A percentile compares a stretch with the other conserved stretches of the same genome.
These are phyloP conservation scores for Exophiala aquamarina DNA, from an alignment of 2,329 filamentous ascomycete species.

Conservation along the genomic window DNA sequence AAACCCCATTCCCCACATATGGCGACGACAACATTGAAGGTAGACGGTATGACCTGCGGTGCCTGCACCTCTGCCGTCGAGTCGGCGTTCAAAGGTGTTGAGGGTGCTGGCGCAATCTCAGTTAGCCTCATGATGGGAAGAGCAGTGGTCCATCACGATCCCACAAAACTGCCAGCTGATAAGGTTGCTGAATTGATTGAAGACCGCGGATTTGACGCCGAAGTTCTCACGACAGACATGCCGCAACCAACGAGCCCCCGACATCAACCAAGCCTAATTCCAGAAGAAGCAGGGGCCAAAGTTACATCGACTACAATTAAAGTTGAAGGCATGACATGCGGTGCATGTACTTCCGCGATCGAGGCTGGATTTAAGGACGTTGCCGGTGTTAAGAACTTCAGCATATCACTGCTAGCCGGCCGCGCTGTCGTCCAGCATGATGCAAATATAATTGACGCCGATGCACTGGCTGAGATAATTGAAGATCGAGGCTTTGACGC, in stretches of 20 bases:
- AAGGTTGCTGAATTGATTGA: conserved; percentile 83
- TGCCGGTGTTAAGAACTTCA: conserved; percentile 71
- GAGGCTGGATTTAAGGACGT: conserved; percentile 77
- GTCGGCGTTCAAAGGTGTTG: conserved; percentile 78
- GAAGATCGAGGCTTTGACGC: conserved; percentile 77
- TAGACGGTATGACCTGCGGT: conserved; percentile 86
- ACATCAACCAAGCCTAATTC: neutral
- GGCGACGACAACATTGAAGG: conserved; percentile 86
- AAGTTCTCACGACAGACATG: conserved; percentile 79
- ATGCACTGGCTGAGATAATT: conserved; percentile 58
- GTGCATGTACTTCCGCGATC: conserved; percentile 82
- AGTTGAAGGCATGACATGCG: conserved; percentile 87
- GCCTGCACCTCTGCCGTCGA: conserved; percentile 96
- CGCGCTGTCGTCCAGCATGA: conserved; percentile 85
- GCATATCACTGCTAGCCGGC: conserved; percentile 80
- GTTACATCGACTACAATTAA: conserved; percentile 71
- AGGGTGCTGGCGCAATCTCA: conserved; percentile 81
- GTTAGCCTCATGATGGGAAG: conserved; percentile 94
- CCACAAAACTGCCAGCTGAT: conserved; percentile 69
- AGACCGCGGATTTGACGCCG: conserved; percentile 86
- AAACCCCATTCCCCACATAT: conserved; percentile 57
- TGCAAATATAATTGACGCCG: conserved; percentile 51
- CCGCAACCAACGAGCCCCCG: conserved; percentile 40
- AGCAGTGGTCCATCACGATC: conserved; percentile 90
- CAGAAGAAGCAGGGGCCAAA: conserved; percentile 22